These are phyloP conservation scores for Carpinus fangiana DNA, from an alignment of 306 rosid genomes.

Conservation along the genomic window DNA sequence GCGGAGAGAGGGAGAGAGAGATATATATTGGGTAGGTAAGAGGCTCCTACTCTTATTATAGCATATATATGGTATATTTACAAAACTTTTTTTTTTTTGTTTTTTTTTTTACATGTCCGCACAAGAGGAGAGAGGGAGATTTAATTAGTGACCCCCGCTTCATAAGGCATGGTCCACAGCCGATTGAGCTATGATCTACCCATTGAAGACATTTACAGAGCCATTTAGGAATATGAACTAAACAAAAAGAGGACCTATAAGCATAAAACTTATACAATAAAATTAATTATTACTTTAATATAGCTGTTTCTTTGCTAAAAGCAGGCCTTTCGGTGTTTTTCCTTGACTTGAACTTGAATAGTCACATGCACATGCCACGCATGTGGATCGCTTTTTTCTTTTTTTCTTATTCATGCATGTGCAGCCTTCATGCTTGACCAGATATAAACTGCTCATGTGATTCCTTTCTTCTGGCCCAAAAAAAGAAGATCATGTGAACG, in stretches of 20 bases:
- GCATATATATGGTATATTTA: no score
- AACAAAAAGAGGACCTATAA: neutral
- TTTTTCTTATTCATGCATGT: neutral
- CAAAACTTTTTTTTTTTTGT: no score
- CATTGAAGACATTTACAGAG: no score
- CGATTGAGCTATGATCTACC: no score
- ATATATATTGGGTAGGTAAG: no score
- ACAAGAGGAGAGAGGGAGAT: no score
- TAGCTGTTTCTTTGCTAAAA: neutral
- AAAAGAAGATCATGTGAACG: neutral
- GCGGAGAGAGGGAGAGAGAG: no score
- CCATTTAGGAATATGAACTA: no score
- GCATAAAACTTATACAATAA: neutral
- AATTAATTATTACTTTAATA: neutral
- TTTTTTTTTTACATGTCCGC: no score
- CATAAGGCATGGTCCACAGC: no score
- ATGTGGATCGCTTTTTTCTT: neutral
- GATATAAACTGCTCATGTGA: neutral
- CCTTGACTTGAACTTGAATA: constrained; percentile 1
- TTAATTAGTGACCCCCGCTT: no score
- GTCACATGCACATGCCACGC: constrained; percentile 14
- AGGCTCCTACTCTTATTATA: no score
- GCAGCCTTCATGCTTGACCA: constrained; percentile 1
- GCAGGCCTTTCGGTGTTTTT: neutral
- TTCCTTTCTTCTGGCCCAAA: neutral